Percentiles rank a stretch among this genome's conserved stretches.
phyloP scores from a whole-genome alignment of 345 rosid species.

The Eucalyptus polyanthemos region DNA sequence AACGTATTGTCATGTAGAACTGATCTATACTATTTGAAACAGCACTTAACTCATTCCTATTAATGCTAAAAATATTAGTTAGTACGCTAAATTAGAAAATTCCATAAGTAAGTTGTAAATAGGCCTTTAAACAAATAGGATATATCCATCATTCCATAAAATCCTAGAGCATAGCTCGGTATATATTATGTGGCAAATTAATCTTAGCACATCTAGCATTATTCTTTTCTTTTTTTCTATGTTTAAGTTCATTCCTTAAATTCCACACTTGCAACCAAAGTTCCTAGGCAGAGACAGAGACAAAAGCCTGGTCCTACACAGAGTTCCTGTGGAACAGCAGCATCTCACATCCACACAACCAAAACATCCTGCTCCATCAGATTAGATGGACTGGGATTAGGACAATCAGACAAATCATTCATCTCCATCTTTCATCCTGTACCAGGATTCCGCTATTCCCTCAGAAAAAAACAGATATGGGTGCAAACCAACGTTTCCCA shows the following conservation, averaged over 20 bases:
- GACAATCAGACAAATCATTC: neutral
- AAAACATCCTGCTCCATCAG: neutral
- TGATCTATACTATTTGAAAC: accelerated
- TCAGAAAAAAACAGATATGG: neutral
- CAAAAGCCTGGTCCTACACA: neutral
- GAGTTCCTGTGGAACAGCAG: neutral
- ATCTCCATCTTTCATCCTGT: neutral
- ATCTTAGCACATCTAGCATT: neutral
- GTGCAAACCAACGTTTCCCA: neutral
- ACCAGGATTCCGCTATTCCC: neutral
- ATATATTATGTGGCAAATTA: neutral
- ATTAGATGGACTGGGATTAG: neutral
- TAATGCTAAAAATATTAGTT: neutral
- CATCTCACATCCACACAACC: neutral
- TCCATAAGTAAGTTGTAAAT: accelerated
- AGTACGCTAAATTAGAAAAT: accelerated
- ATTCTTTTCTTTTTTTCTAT: neutral
- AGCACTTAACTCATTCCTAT: neutral
- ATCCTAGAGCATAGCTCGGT: neutral
- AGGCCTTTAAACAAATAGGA: neutral
- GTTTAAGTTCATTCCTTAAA: neutral
- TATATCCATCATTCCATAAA: neutral
- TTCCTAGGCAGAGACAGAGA: neutral
- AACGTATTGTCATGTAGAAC: accelerated
- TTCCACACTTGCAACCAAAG: neutral